Percentiles rank a stretch among this genome's conserved stretches.
Evolutionary conservation across 345 rosid genomes (phyloP).

Genomic region (Camelina hispida): DNA sequence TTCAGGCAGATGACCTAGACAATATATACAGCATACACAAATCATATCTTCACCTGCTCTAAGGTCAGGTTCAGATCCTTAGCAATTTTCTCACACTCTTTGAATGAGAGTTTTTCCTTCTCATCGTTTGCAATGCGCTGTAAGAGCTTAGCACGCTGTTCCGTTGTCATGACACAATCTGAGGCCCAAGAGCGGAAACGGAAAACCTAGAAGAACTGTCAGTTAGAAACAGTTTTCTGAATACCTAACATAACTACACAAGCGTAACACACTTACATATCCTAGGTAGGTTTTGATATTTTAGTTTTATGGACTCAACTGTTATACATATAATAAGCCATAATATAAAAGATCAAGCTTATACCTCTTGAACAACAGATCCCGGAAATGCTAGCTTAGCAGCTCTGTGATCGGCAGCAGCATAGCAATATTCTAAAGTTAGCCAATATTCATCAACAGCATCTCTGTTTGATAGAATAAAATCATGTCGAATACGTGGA

Average conservation of each 20-base stretch:
- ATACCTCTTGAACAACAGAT: constrained; percentile 88
- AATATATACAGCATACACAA: constrained; percentile 29
- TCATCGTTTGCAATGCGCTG: constrained; percentile 51
- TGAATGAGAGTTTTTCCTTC: constrained; percentile 66
- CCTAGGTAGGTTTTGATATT: background rate
- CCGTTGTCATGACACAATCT: constrained; percentile 73
- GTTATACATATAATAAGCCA: constrained; percentile 15
- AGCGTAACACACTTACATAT: constrained; percentile 12
- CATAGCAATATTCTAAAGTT: constrained; percentile 92
- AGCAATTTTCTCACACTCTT: constrained; percentile 80
- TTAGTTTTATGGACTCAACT: background rate
- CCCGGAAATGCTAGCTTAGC: constrained; percentile 93
- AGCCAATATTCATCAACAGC: constrained; percentile 96
- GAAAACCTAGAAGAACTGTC: constrained; percentile 63
- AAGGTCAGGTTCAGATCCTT: constrained; percentile 81
- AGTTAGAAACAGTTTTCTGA: constrained; percentile 38
- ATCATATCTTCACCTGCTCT: constrained; percentile 69
- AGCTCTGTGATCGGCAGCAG: constrained; percentile 86
- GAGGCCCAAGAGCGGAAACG: constrained; percentile 80
- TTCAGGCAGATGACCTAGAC: constrained; percentile 12
- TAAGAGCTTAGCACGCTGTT: constrained; percentile 77
- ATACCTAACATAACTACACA: background rate
- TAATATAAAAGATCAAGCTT: constrained; percentile 32
- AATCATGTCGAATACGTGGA: constrained; percentile 92
- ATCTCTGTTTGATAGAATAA: constrained; percentile 67